Evolutionary conservation across 2,329 filamentous ascomycete species (phyloP), one percentile per base, ranked within the genome.

Genomic region (Aspergillus persii): DNA sequence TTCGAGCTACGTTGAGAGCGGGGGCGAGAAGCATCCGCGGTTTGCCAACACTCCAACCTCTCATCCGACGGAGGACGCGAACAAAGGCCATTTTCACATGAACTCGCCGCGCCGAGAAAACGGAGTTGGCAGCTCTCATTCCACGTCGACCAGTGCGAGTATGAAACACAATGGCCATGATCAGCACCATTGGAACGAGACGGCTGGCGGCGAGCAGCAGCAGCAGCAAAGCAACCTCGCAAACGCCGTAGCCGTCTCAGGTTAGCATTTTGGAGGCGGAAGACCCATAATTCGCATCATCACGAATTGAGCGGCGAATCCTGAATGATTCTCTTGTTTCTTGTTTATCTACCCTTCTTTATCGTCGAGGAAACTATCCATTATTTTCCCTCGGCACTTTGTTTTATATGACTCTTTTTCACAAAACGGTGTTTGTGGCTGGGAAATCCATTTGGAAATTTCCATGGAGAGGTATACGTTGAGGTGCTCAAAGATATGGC

Each of bases 261-360:
- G 44, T 66, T 78, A 56, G 76, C 76, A 33, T 78, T 78, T 50
- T 78, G 76, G 76, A 74, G 73, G 55, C 74, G 75, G 50, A 71
- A 71, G 55, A 65, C 66, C 27, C 68, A 74, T 54, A 65, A 64
- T 60, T 62, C 58, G 31, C 65, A 71, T 53, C 68, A 71, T 29
- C 67, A 69, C 18, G 71, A 74, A 54, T 63, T 74, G 44, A 68
- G 68, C 29, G 71, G 71, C 39, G 72, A 73, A 56, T 69, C 66
- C n/a, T 74, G 66, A 72, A 55, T 57, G 33, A 53, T 11, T 23
- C 18, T 23, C 49, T 30, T 50, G 41, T 41, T 48, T 55, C 56
- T 54, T 23, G 55, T 18, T 23, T 55, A 48, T 60, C 33, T 60
- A 58, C 53, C 58, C 50, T 53, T 50, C 46, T 61, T 54, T 54